Conservation (phyloP, 805 yeast species). For the Starmera dryadoides region DNA sequence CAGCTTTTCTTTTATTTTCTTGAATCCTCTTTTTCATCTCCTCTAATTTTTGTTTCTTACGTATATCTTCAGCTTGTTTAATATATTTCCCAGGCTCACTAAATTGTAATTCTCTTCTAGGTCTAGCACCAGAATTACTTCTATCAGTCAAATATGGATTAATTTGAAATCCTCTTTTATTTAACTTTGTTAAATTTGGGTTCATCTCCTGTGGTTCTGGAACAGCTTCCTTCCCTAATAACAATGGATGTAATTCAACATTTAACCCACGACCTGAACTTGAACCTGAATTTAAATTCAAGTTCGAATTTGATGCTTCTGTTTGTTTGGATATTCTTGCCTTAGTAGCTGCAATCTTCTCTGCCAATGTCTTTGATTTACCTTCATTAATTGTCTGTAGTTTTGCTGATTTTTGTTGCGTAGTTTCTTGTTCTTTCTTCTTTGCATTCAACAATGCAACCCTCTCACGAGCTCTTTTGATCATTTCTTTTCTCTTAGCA, state of each 20-base stretch:
- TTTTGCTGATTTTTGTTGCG: not conserved
- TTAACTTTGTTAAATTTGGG: constrained; percentile 16
- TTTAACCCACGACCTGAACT: constrained; percentile 13
- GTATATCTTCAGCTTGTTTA: constrained; percentile 30
- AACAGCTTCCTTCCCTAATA: constrained; percentile 12
- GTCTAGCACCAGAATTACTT: constrained; percentile 12
- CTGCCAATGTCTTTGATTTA: not conserved
- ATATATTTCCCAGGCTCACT: constrained; percentile 61
- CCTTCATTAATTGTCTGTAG: not conserved
- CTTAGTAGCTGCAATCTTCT: constrained; percentile 1
- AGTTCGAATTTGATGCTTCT: not conserved
- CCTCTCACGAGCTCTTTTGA: not conserved
- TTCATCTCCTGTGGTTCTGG: constrained; percentile 5
- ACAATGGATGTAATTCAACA: constrained; percentile 23
- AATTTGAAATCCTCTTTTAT: constrained; percentile 17
- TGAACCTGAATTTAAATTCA: constrained; percentile 8
- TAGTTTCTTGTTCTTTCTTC: constrained; percentile 3
- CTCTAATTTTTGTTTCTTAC: constrained; percentile 31
- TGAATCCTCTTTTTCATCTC: constrained; percentile 27
- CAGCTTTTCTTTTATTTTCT: constrained; percentile 32
- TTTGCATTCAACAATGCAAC: not conserved
- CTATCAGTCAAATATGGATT: constrained; percentile 27
- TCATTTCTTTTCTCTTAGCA: not conserved
- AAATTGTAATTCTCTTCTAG: constrained; percentile 37
- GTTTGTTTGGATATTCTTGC: not conserved